Base-by-base conservation (phyloP, 1,284 basidiomycete genomes). In the Rugosomyces carneus region DNA sequence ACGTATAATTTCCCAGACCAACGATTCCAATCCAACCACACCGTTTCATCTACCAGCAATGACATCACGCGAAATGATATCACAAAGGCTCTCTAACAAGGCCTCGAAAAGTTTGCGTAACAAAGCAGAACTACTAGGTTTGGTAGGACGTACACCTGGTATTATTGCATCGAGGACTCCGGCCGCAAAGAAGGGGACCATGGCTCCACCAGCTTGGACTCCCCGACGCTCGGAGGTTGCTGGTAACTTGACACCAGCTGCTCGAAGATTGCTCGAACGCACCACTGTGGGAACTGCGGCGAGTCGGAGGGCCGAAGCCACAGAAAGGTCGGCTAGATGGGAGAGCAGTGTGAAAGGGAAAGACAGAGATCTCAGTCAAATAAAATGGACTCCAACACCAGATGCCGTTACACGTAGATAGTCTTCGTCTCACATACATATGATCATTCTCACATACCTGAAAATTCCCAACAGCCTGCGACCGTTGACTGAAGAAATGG, bases 361-460 rank as follows among this genome's bases (percentile, higher is more conserved):
- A 56, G 77, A 80, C 51, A 76, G 71, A 53, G 82, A 86, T 56
- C 58, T 85, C 39, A 78, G 75, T 50, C 71, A 69, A 35, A 73
- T 86, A 37, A 68, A 84, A 57, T 91, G 89, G 89, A 91, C 89
- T 37, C 89, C 89, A 3, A 90, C 85, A 42, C 88, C 88, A 2
- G 63, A 58, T 45, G 56, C 62, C 40, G 51, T 56, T 13, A 52
- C 57, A 37, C 59, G 62, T 45, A 53, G 63, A 56, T 61, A 47
- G 29, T 18, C 24, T 26, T 10, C 10, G 5, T 26, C 10, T 26
- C n/a, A n/a, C n/a, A n/a, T n/a, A n/a, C n/a, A n/a, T n/a, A n/a
- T n/a, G n/a, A n/a, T n/a, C n/a, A n/a, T n/a, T n/a, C n/a, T n/a
- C n/a, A n/a, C n/a, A n/a, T n/a, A n/a, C n/a, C n/a, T n/a, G n/a